Base-by-base conservation (phyloP, 2,329 filamentous ascomycete genomes). In the Elsinoe necatrix region DNA sequence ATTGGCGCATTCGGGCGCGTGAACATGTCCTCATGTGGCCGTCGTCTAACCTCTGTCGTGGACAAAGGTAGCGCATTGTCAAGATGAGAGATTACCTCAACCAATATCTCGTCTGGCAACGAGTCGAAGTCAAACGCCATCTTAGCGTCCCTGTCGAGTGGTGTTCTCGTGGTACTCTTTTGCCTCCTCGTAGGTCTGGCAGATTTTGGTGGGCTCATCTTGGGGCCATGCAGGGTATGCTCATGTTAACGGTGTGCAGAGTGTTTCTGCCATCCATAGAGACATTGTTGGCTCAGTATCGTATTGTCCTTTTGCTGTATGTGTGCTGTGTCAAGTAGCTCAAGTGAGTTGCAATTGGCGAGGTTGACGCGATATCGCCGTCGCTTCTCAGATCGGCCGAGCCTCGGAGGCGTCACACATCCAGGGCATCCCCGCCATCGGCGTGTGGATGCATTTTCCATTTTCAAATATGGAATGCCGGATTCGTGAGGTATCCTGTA, bases 61-160 rank as follows among this genome's bases (percentile, higher is more conserved):
- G 54, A 56, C 8, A 47, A 12, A 45, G 54, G 54, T 31, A 9
- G 18, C 29, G 29, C 11, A 27, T 1, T 21, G 41, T 56, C 54
- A 9, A 56, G 42, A n/a, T 56, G 20, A 11, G 16, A 25, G 5
- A 56, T 16, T 3, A 56, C 29, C 29, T 42, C 35, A 11, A 56
- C 23, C 11, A 56, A 41, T 18, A 56, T 35, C 41, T 56, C 54
- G 18, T 56, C 54, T 12, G 54, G 54, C 14, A 56, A 9, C 1
- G 39, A 3, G 8, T 48, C 41, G 18, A 48, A 45, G 16, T 31
- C 18, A 11, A 56, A 45, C 6, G 6, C 34, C n/a, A 8, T 37
- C n/a, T 16, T 14, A 16, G 18, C 16, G 1, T 25, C 11, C 20
- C 25, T 25, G 20, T 25, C 18, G 20, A 4, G 11, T 12, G 41